Conservation (phyloP, 2,329 filamentous ascomycete genomes). For the Talaromyces sp. region DNA sequence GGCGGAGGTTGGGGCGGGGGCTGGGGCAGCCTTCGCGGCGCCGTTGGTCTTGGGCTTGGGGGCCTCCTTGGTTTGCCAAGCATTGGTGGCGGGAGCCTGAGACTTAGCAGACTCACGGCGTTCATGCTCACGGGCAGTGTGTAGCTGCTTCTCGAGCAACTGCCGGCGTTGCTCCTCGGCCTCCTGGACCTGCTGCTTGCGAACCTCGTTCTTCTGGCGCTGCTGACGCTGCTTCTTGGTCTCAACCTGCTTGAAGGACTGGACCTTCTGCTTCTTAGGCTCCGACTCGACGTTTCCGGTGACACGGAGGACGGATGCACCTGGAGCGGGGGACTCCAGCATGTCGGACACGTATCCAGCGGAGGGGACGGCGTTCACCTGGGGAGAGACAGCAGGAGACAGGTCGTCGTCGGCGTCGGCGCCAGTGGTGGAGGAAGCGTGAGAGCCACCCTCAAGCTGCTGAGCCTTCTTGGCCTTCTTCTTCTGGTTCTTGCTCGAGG, state of each 20-base stretch:
- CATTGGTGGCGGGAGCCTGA: slow-evolving; percentile 53
- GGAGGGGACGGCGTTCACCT: slow-evolving; percentile 46
- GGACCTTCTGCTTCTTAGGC: slow-evolving; percentile 61
- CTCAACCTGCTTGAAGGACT: slow-evolving; percentile 69
- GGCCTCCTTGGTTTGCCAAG: slow-evolving; percentile 54
- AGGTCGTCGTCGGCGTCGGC: slow-evolving; percentile 81
- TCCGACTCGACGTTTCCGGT: slow-evolving; percentile 65
- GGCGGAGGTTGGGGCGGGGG: slow-evolving; percentile 14
- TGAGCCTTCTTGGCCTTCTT: slow-evolving; percentile 72
- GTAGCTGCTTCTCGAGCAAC: slow-evolving; percentile 79
- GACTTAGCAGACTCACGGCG: slow-evolving; percentile 69
- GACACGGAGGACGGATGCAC: slow-evolving; percentile 76
- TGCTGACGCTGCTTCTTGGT: slow-evolving; percentile 97
- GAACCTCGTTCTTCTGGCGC: slow-evolving; percentile 80
- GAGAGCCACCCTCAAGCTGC: slow-evolving; percentile 57
- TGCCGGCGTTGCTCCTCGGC: slow-evolving; percentile 77
- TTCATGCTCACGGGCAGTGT: slow-evolving; percentile 77
- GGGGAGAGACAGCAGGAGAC: slow-evolving; percentile 70
- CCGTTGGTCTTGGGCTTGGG: slow-evolving; percentile 19
- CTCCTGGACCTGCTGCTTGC: slow-evolving; percentile 73
- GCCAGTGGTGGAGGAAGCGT: slow-evolving; percentile 70
- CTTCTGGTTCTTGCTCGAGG: slow-evolving; percentile 52
- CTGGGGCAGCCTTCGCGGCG: slow-evolving; percentile 27
- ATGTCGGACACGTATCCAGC: slow-evolving; percentile 82
- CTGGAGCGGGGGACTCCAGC: slow-evolving; percentile 72